phyloP scores from a whole-genome alignment of 345 rosid species.

The Eucalyptus curtisii region DNA sequence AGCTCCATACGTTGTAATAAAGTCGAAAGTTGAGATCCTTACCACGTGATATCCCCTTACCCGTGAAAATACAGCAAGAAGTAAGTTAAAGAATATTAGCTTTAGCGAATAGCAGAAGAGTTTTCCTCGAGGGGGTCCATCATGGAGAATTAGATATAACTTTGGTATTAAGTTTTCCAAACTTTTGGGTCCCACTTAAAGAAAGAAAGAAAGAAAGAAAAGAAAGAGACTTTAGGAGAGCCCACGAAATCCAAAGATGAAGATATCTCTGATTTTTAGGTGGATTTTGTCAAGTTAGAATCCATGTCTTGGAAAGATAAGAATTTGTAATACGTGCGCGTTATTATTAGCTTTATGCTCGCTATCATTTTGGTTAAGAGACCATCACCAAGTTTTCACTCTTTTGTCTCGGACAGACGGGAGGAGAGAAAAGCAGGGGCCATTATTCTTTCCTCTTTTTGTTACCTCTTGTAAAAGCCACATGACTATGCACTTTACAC shows the following conservation, averaged over 20 bases:
- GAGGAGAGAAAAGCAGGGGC: neutral
- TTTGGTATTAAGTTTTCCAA: neutral
- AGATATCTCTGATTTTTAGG: slow-evolving; percentile 35
- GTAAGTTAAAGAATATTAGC: neutral
- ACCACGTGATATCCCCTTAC: neutral
- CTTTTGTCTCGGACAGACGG: slow-evolving; percentile 19
- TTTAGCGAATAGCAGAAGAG: neutral
- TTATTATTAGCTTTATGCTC: neutral
- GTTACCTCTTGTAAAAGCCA: neutral
- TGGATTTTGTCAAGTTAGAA: slow-evolving; percentile 10
- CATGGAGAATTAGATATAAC: neutral
- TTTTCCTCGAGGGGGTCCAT: neutral
- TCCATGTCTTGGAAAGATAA: neutral
- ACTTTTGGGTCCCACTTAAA: neutral
- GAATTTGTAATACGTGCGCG: neutral
- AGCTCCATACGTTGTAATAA: neutral
- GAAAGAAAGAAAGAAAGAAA: neutral
- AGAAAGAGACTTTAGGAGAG: neutral
- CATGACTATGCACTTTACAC: neutral
- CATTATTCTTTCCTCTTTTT: slow-evolving; percentile 4
- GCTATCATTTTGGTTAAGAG: slow-evolving; percentile 16
- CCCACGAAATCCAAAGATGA: slow-evolving; percentile 40
- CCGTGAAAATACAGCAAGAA: neutral
- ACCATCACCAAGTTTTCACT: slow-evolving; percentile 38
- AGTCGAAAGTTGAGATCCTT: neutral